These are phyloP conservation scores for Scheffersomyces titani DNA, from an alignment of 1,139 yeast genomes.

Conservation along the genomic window DNA sequence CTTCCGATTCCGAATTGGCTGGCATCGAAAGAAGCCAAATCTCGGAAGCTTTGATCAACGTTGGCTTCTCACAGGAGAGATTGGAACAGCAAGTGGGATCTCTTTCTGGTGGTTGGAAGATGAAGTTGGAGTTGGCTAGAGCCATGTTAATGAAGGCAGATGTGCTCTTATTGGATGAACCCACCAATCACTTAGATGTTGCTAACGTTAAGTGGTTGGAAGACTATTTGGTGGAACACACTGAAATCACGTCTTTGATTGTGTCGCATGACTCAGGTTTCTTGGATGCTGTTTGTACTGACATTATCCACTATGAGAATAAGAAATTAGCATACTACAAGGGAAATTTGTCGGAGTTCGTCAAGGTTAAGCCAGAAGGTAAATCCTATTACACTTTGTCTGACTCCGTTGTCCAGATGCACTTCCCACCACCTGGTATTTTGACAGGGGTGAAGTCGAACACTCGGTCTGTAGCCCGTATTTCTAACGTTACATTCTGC, in stretches of 20 bases:
- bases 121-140: constrained; percentile 97
- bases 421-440: constrained; percentile 98
- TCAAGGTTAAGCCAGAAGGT: constrained; percentile 91
- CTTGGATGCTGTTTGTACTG: constrained; percentile 94
- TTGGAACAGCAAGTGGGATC: constrained; percentile 90
- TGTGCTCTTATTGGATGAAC: constrained; percentile 92
- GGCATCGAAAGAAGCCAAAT: constrained; percentile 68
- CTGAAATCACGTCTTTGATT: constrained; percentile 88
- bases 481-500: constrained; percentile 80
- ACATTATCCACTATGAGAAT: constrained; percentile 93
- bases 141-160: constrained; percentile 99
- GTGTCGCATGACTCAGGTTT: constrained; percentile 98
- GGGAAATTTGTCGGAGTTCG: constrained; percentile 93
- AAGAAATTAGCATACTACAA: constrained; percentile 93
- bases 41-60: constrained; percentile 71
- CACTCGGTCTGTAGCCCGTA: constrained; percentile 93
- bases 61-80: constrained; percentile 91
- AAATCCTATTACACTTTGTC: constrained; percentile 94
- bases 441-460: constrained; percentile 93
- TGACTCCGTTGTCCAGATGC: constrained; percentile 92
- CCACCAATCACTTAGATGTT: constrained; percentile 97
- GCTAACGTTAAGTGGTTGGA: constrained; percentile 91
- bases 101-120: constrained; percentile 98
- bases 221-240: constrained; percentile 77
- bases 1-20: constrained; percentile 80